Conservation (phyloP, 2,329 filamentous ascomycete species). For the Phialocephala subalpina region DNA sequence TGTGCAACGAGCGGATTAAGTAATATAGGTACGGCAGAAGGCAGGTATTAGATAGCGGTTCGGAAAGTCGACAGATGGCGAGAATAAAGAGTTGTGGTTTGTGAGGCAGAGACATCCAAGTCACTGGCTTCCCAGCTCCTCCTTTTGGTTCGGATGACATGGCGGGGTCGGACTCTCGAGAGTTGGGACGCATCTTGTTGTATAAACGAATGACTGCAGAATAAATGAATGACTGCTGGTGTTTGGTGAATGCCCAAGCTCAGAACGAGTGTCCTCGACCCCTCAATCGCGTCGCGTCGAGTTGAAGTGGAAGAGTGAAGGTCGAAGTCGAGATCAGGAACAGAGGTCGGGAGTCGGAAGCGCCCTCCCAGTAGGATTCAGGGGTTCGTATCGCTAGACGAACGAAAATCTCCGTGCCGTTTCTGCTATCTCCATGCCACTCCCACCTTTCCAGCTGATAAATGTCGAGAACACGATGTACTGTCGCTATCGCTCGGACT, state of each 20-base stretch:
- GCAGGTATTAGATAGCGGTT: slow-evolving; percentile 76
- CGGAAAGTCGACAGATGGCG: slow-evolving; percentile 80
- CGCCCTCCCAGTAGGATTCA: background rate
- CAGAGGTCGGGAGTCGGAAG: background rate
- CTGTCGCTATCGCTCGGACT: background rate
- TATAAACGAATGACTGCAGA: background rate
- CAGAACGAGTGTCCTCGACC: background rate
- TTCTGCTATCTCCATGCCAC: background rate
- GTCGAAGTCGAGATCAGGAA: background rate
- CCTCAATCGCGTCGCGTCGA: background rate
- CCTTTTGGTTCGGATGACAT: slow-evolving; percentile 14
- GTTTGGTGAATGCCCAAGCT: background rate
- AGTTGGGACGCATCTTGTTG: slow-evolving; percentile 1
- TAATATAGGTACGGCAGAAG: slow-evolving; percentile 76
- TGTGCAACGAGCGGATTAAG: slow-evolving; percentile 70
- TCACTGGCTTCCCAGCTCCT: slow-evolving; percentile 48
- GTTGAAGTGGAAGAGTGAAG: background rate
- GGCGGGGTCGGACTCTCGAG: slow-evolving; percentile 2
- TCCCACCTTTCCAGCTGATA: background rate
- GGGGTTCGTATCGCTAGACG: background rate
- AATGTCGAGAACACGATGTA: background rate
- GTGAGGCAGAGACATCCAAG: slow-evolving; percentile 77
- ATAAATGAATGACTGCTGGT: slow-evolving; percentile 10
- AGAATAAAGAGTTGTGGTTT: slow-evolving; percentile 83
- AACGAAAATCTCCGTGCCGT: slow-evolving; percentile 1